Evolutionary conservation across 2,329 filamentous ascomycete genomes (phyloP).

Genomic region (Fonsecaea multimorphosa): DNA sequence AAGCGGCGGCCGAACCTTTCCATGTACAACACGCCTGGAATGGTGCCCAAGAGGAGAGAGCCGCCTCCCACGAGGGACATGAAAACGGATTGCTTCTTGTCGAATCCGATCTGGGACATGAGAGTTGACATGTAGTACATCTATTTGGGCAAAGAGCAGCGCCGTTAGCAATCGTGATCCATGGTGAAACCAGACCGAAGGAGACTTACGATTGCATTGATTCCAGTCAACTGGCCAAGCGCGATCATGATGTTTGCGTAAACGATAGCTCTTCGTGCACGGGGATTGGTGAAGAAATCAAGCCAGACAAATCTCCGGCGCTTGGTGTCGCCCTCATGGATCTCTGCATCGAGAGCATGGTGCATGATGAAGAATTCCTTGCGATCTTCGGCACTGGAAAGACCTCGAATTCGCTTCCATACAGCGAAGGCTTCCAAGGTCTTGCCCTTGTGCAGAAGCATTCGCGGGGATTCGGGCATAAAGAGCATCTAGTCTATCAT

Average conservation of each 20-base stretch:
- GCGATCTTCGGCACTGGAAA: constrained; percentile 61
- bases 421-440: constrained; percentile 68
- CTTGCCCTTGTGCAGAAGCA: constrained; percentile 70
- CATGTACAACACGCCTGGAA: constrained; percentile 73
- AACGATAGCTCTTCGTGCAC: constrained; percentile 68
- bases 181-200: constrained; percentile 2
- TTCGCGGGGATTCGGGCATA: constrained; percentile 72
- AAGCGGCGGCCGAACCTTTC: constrained; percentile 74
- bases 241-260: constrained; percentile 75
- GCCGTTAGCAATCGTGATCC: neutral
- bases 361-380: constrained; percentile 78
- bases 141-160: constrained; percentile 60
- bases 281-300: constrained; percentile 74
- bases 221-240: constrained; percentile 72
- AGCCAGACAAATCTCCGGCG: constrained; percentile 68
- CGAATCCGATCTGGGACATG: constrained; percentile 72
- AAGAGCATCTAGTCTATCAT: constrained; percentile 62
- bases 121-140: constrained; percentile 75
- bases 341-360: constrained; percentile 65
- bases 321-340: constrained; percentile 58
- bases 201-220: constrained; percentile 42
- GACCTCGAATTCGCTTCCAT: constrained; percentile 74
- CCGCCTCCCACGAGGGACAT: constrained; percentile 77
- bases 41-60: constrained; percentile 69
- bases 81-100: constrained; percentile 67